Conservation (phyloP, 139 green algal species). For the Ettlia oleoabundans region DNA sequence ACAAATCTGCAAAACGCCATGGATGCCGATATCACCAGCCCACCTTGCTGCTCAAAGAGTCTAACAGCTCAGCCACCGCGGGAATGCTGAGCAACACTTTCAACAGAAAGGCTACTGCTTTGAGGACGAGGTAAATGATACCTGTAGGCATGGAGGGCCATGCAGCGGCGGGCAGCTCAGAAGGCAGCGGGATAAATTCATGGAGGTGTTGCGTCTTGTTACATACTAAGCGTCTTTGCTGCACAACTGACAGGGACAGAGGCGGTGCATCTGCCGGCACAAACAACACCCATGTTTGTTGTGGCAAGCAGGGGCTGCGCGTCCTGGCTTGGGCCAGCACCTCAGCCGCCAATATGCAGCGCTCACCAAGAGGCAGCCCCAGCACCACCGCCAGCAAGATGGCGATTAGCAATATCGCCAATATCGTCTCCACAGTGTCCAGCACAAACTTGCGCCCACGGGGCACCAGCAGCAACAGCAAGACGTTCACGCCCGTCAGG, state of each 20-base stretch:
- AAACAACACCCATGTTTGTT: too few species aligned
- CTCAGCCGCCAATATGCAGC: too few species aligned
- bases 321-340: too few species aligned
- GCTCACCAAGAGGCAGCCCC: constrained; percentile 56
- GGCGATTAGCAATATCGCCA: constrained; percentile 44
- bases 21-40: too few species aligned
- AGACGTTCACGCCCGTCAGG: background rate
- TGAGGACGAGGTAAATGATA: constrained; percentile 36
- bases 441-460: constrained; percentile 26
- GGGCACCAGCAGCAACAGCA: background rate
- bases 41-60: background rate
- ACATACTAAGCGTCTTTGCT: too few species aligned
- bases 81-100: constrained; percentile 12
- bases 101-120: constrained; percentile 17
- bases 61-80: background rate
- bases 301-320: too few species aligned
- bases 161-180: background rate
- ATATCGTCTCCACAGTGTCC: constrained; percentile 24
- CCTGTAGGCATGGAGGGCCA: background rate
- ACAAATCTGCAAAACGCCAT: too few species aligned
- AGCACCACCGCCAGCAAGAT: constrained; percentile 47
- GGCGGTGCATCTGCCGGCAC: too few species aligned
- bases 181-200: background rate
- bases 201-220: too few species aligned
- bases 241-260: too few species aligned